Conservation (phyloP, 2,329 filamentous ascomycete species). For the Myotisia sp. region DNA sequence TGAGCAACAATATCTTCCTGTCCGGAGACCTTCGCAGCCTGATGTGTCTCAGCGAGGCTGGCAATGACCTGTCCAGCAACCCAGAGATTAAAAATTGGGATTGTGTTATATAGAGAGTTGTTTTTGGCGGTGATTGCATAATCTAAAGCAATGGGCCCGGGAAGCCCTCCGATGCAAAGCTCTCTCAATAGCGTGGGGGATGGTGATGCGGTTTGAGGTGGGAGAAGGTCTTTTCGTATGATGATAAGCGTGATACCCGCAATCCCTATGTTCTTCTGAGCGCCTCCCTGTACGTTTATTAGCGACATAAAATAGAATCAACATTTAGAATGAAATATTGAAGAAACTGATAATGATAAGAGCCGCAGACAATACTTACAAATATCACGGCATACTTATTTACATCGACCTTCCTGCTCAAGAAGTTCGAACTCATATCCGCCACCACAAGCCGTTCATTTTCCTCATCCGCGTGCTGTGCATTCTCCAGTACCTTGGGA, state of each 20-base stretch:
- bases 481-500: slow-evolving; percentile 46
- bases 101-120: slow-evolving; percentile 89
- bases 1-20: slow-evolving; percentile 59
- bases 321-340: not conserved
- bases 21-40: slow-evolving; percentile 53
- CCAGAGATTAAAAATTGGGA: slow-evolving; percentile 89
- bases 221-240: slow-evolving; percentile 65
- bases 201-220: slow-evolving; percentile 51
- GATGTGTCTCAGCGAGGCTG: slow-evolving; percentile 51
- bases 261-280: slow-evolving; percentile 84
- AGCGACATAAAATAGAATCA: slow-evolving; percentile 2
- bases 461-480: slow-evolving; percentile 41
- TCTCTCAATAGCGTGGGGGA: slow-evolving; percentile 54
- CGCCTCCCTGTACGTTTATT: slow-evolving; percentile 41
- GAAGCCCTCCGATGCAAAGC: slow-evolving; percentile 54
- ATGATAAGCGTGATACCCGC: slow-evolving; percentile 79
- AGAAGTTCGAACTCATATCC: slow-evolving; percentile 91
- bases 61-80: slow-evolving; percentile 80
- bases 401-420: slow-evolving; percentile 63
- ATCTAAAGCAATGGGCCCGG: slow-evolving; percentile 56
- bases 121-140: slow-evolving; percentile 82
- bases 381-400: slow-evolving; percentile 73
- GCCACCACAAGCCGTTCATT: slow-evolving; percentile 65
- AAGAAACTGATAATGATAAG: not conserved
- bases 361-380: slow-evolving; percentile 34